Base-by-base conservation (phyloP, 2,329 filamentous ascomycete species). In the Penicillium crustosum region DNA sequence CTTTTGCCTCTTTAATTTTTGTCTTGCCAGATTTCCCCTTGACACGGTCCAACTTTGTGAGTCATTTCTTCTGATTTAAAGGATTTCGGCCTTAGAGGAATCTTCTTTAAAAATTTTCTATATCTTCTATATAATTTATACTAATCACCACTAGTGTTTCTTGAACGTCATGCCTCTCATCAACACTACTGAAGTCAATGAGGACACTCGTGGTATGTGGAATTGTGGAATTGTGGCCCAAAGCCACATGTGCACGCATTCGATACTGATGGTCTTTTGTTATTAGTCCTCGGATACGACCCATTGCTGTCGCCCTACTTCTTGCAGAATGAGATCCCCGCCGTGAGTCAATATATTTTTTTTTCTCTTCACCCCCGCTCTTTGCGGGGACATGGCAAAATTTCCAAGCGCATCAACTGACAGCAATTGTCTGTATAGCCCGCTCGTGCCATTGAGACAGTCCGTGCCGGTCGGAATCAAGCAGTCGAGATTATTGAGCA, bases 241-340 rank as follows among this genome's bases (percentile, higher is more conserved):
- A 21, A 19, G 19, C 13, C 10, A 47, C n/a, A 42, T 33, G 8
- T 29, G 27, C 10, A 47, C 12, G 1, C 23, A 35, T 35, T 38
- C 17, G 41, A 27, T 15, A 27, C 27, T 48, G 6, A 48, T 31
- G 29, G 38, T 55, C 33, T 61, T 56, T 41, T 15, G 54, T 4
- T 68, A 96, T 4, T 68, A 97, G 93, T 97, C 77, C 82, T 95
- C 73, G 92, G 92, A 67, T 93, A 97, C 83, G 93, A 97, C 78
- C 91, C 93, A 71, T 82, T 97, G 73, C 94, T 96, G 74, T 89
- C 91, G 48, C 93, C 93, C 43, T 88, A 90, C 66, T 86, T 96
- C 67, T 89, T 97, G 70, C 86, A 91, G 74, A 86, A 88, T 61
- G 93, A 97, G 78, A 88, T 97, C 68, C 91, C 92, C 61, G 80